Percentiles rank a stretch among this genome's conserved stretches.
Evolutionary conservation across 768 basidiomycete species (phyloP).

Genomic region (Scleroderma bovista): DNA sequence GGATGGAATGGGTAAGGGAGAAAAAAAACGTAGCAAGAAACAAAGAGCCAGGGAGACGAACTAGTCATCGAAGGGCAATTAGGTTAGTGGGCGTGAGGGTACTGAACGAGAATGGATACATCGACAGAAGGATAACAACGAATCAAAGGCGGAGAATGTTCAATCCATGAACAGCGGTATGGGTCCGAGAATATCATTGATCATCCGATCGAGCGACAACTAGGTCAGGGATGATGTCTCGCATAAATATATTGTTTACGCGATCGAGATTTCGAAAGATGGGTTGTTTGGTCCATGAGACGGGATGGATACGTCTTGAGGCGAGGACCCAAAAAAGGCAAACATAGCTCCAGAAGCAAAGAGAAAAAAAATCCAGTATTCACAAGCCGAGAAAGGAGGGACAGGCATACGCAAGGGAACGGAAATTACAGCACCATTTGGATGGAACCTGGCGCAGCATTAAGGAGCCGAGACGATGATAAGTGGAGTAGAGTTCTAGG

Average conservation of each 20-base stretch:
- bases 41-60: slow-evolving; percentile 25
- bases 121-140: slow-evolving; percentile 21
- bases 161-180: slow-evolving; percentile 34
- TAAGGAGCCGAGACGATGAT: slow-evolving; percentile 21
- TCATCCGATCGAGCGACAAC: slow-evolving; percentile 18
- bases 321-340: slow-evolving; percentile 20
- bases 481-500: slow-evolving; percentile 25
- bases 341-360: slow-evolving; percentile 14
- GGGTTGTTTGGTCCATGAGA: slow-evolving; percentile 39
- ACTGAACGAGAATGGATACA: slow-evolving; percentile 28
- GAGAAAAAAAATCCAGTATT: slow-evolving; percentile 29
- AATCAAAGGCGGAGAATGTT: slow-evolving; percentile 24
- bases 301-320: slow-evolving; percentile 64
- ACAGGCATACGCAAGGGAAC: slow-evolving; percentile 34
- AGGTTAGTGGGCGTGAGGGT: slow-evolving; percentile 30
- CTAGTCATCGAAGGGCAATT: slow-evolving; percentile 34
- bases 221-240: slow-evolving; percentile 17
- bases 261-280: slow-evolving; percentile 25
- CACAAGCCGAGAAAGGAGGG: slow-evolving; percentile 30
- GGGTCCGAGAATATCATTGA: slow-evolving; percentile 28
- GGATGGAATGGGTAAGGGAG: neutral
- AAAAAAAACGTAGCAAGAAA: slow-evolving; percentile 34
- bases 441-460: slow-evolving; percentile 25
- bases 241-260: slow-evolving; percentile 29
- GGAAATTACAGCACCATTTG: slow-evolving; percentile 34